Conservation (phyloP, 1,139 yeast genomes). For the Saccharomyces hybrid region DNA sequence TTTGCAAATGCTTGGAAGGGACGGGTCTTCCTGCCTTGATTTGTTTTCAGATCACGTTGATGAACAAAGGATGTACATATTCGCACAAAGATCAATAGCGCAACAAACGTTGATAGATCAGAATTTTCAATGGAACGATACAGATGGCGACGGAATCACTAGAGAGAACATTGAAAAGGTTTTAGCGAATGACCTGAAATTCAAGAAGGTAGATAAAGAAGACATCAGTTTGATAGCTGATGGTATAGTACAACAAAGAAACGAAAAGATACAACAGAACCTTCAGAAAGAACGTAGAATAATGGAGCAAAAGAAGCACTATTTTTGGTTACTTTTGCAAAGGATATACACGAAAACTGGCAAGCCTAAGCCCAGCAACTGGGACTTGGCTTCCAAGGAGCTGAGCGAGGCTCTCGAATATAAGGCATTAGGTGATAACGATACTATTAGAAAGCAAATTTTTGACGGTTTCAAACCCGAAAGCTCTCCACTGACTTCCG, state of each 20-base stretch:
- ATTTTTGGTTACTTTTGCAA: constrained; percentile 33
- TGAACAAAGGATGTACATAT: constrained; percentile 48
- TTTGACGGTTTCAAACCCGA: constrained; percentile 14
- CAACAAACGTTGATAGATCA: constrained; percentile 43
- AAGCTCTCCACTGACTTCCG: constrained; percentile 16
- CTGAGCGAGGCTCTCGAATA: constrained; percentile 33
- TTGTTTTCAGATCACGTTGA: constrained; percentile 71
- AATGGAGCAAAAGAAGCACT: constrained; percentile 34
- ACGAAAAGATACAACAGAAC: constrained; percentile 31
- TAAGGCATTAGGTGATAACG: constrained; percentile 33
- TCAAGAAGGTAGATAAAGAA: constrained; percentile 22
- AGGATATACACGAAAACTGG: constrained; percentile 30
- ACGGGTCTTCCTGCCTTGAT: constrained; percentile 76
- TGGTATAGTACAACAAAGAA: constrained; percentile 25
- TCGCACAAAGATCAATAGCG: constrained; percentile 53
- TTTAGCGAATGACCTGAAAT: constrained; percentile 16
- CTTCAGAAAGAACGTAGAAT: constrained; percentile 32
- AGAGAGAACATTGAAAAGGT: constrained; percentile 9
- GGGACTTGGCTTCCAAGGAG: constrained; percentile 34
- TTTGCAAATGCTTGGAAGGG: constrained; percentile 58
- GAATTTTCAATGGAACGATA: constrained; percentile 17
- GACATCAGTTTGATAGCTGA: constrained; percentile 31
- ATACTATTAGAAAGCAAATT: constrained; percentile 19
- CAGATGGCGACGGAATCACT: constrained; percentile 4
- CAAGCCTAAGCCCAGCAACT: constrained; percentile 27